Conservation (phyloP, 352 stramenopile species). For the Phytophthora podocarpi region DNA sequence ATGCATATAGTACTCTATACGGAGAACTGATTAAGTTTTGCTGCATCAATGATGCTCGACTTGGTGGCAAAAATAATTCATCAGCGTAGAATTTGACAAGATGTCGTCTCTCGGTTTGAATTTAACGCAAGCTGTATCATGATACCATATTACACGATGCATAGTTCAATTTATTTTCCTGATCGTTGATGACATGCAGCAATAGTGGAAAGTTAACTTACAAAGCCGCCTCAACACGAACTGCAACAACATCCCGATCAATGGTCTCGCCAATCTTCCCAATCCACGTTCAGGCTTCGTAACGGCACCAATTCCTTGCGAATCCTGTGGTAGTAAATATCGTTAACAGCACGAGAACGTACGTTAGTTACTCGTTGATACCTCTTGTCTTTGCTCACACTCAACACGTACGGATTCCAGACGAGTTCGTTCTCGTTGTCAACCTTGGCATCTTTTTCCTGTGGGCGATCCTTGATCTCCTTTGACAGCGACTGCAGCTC, state of each 20-base stretch:
- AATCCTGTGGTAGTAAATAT: conserved; percentile 42
- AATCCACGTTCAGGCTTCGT: conserved; percentile 80
- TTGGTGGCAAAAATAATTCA: too few species aligned
- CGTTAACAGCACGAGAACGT: background rate
- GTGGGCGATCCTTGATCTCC: conserved; percentile 51
- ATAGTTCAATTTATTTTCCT: too few species aligned
- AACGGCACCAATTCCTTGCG: conserved; percentile 78
- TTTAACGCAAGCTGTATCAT: too few species aligned
- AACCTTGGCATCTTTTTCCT: conserved; percentile 61
- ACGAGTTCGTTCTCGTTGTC: conserved; percentile 79
- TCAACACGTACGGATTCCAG: conserved; percentile 77
- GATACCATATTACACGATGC: too few species aligned
- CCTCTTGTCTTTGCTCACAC: background rate
- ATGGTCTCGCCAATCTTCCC: conserved; percentile 85
- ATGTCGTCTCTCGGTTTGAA: too few species aligned
- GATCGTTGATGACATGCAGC: too few species aligned
- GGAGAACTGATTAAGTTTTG: too few species aligned
- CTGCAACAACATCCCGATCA: conserved; percentile 22
- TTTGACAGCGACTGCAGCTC: conserved; percentile 72
- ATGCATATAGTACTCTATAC: too few species aligned
- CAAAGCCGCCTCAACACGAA: background rate
- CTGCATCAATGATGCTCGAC: too few species aligned
- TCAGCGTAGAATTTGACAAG: too few species aligned
- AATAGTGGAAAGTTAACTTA: too few species aligned
- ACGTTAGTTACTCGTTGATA: background rate